Evolutionary conservation across 2,329 filamentous ascomycete species (phyloP).

Genomic region (Trichoderma sp.): DNA sequence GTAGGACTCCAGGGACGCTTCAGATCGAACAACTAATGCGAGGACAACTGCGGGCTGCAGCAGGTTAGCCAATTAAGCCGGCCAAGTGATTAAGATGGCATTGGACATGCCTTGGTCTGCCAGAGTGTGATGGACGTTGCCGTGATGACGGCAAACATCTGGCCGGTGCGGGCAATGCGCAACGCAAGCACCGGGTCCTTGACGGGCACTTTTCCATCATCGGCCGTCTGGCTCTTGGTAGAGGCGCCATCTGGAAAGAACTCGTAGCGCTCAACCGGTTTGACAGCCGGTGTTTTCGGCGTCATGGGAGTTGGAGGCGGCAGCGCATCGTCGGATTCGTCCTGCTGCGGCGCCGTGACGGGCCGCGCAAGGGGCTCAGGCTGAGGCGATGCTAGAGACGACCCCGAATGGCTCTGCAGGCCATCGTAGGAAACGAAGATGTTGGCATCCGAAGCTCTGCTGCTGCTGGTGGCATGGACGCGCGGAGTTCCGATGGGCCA

Average conservation of each 20-base stretch:
- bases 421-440: slow-evolving; percentile 61
- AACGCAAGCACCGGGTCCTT: slow-evolving; percentile 71
- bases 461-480: slow-evolving; percentile 76
- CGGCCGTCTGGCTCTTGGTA: slow-evolving; percentile 21
- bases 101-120: slow-evolving; percentile 78
- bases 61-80: not conserved
- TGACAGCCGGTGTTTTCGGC: slow-evolving; percentile 56
- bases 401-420: slow-evolving; percentile 39
- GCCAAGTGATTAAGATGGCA: not conserved
- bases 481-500: slow-evolving; percentile 85
- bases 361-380: slow-evolving; percentile 24
- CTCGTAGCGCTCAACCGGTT: slow-evolving; percentile 57
- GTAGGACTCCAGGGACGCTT: slow-evolving; percentile 75
- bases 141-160: slow-evolving; percentile 85
- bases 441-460: slow-evolving; percentile 50
- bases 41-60: slow-evolving; percentile 80
- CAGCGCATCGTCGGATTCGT: slow-evolving; percentile 38
- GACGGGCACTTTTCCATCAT: slow-evolving; percentile 39
- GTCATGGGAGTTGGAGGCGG: slow-evolving; percentile 50
- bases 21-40: slow-evolving; percentile 79
- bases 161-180: slow-evolving; percentile 73
- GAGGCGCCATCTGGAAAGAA: slow-evolving; percentile 22
- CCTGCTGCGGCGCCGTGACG: slow-evolving; percentile 29
- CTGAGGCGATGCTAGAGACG: slow-evolving; percentile 25
- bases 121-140: slow-evolving; percentile 84